Base-by-base conservation (phyloP, 345 rosid species). In the Litchi chinensis region DNA sequence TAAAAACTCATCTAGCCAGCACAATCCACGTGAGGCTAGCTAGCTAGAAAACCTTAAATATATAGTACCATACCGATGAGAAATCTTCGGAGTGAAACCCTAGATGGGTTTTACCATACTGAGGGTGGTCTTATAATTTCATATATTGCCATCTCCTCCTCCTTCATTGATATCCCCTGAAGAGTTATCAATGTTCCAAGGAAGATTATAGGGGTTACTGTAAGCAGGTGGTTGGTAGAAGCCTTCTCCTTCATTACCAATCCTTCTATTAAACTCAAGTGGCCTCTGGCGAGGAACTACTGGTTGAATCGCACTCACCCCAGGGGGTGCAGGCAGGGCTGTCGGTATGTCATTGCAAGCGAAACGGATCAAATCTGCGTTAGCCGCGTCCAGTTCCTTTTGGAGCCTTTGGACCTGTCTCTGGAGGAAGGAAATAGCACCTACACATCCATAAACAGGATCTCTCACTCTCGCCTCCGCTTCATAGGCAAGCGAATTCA, bases 381-480 rank as follows among this genome's bases (percentile, higher is more conserved):
- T 95, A 19, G 98, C 98, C 0, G 86, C 84, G 57, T 95, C 94
- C 5, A 95, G 98, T 76, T 95, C 98, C 82, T 95, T 93, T 82
- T 95, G 98, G 67, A 95, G 95, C 85, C 93, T 84, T 28, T 92
- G 94, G 69, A 95, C 97, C 81, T 93, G 97, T 77, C 97, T 84
- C 77, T 95, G 98, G 79, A 95, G 94, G 87, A 88, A 93, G 76
- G 98, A 88, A 84, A 95, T 95, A 12, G 97, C 94, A 22, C 95
- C 94, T 3, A 92, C 95, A 65, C 98, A 95, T 62, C 98, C 98
- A 39, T 95, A 91, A 71, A 95, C 98, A 0, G 98, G 98, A 70
- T 95, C 98, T 48, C 97, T 87, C 32, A 95, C 95, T 63, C 98
- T 81, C 16, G 98, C 98, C 84, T 95, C 98, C 1, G 98, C 98